Conservation (phyloP, 768 basidiomycete species). For the Galerina sulciceps region DNA sequence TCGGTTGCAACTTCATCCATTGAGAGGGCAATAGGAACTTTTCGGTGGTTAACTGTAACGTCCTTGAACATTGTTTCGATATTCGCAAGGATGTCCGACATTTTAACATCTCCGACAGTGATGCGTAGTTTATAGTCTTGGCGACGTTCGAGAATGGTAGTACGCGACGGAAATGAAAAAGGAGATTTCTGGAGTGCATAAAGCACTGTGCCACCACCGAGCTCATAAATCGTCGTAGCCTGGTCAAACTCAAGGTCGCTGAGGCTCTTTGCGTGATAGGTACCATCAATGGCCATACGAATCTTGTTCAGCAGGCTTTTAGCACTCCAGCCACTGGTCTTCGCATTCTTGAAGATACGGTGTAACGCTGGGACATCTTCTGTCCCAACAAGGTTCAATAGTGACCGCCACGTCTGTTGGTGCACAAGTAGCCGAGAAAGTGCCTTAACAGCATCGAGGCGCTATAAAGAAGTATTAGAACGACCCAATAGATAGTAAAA, state of each 20-base stretch:
- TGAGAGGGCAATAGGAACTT: no score
- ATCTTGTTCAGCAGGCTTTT: slow-evolving; percentile 18
- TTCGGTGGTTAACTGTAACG: slow-evolving; percentile 8
- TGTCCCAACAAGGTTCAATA: slow-evolving; percentile 18
- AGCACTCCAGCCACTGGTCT: slow-evolving; percentile 13
- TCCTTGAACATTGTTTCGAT: slow-evolving; percentile 25
- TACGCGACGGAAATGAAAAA: slow-evolving; percentile 23
- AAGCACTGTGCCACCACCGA: slow-evolving; percentile 32
- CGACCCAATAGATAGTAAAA: background rate
- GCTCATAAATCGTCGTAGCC: slow-evolving; percentile 24
- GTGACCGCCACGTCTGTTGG: slow-evolving; percentile 7
- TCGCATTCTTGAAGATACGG: slow-evolving; percentile 26
- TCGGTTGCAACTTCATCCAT: no score
- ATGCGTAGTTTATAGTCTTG: slow-evolving; percentile 18
- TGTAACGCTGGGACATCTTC: slow-evolving; percentile 29
- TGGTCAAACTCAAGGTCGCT: slow-evolving; percentile 26
- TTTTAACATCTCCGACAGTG: slow-evolving; percentile 9
- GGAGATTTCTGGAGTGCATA: slow-evolving; percentile 30
- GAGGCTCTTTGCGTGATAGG: slow-evolving; percentile 24
- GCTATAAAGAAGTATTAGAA: background rate
- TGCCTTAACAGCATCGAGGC: background rate
- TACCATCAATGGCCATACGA: slow-evolving; percentile 14
- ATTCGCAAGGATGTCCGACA: slow-evolving; percentile 27
- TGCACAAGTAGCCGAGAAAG: slow-evolving; percentile 6
- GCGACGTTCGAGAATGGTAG: slow-evolving; percentile 18